A percentile compares a stretch with the other conserved stretches of the same genome.
These are phyloP conservation scores for Spathaspora sp. DNA, from an alignment of 805 yeast genomes.

Conservation along the genomic window DNA sequence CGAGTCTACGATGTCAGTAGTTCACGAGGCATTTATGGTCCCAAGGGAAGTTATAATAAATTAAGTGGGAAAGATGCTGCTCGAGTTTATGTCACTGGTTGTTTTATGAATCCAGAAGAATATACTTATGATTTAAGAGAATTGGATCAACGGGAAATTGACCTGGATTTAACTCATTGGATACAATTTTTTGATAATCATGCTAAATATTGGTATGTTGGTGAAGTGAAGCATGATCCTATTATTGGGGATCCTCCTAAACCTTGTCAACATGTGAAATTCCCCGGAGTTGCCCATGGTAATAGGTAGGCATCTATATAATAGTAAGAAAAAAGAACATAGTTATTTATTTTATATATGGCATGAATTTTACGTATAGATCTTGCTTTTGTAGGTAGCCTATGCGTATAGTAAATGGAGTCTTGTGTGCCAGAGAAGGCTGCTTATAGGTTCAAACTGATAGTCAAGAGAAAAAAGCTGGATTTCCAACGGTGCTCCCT, in stretches of 20 bases:
- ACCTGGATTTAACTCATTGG: constrained; percentile 47
- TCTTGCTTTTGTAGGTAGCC: not conserved
- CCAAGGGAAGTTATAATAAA: constrained; percentile 44
- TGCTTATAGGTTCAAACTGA: too few species aligned
- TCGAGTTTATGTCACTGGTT: constrained; percentile 68
- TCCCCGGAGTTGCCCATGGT: constrained; percentile 13
- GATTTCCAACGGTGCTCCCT: too few species aligned
- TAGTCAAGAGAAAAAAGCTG: too few species aligned
- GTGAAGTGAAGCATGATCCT: constrained; percentile 46
- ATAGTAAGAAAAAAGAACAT: not conserved
- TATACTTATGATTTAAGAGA: constrained; percentile 67
- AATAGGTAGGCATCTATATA: not conserved
- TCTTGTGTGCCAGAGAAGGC: too few species aligned
- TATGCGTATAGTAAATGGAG: too few species aligned
- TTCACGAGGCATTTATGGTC: constrained; percentile 51
- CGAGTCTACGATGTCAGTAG: constrained; percentile 61
- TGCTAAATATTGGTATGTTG: constrained; percentile 59
- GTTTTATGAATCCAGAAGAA: constrained; percentile 52
- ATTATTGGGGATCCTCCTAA: constrained; percentile 48
- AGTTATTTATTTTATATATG: too few species aligned
- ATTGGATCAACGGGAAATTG: constrained; percentile 40
- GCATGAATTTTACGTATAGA: too few species aligned
- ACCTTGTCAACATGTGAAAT: constrained; percentile 38
- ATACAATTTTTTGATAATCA: constrained; percentile 43
- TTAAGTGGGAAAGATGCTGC: constrained; percentile 69